Conservation (phyloP, 1,284 basidiomycete genomes). For the Ganoderma leucocontextum region DNA sequence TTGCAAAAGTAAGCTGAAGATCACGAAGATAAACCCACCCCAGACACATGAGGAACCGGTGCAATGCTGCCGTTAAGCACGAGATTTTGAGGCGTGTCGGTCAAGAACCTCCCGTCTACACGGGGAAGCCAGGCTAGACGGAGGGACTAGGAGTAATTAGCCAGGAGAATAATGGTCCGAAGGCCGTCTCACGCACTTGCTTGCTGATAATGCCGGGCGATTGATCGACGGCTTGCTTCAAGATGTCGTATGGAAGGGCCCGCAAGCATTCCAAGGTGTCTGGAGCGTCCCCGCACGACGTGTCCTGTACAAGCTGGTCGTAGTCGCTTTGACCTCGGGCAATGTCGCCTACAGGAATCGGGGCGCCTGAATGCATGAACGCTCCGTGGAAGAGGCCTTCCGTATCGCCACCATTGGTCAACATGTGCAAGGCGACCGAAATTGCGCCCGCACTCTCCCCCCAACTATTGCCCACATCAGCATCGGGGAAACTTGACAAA, state of each 20-base stretch:
- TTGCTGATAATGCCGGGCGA: conserved; percentile 40
- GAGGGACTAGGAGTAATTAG: conserved; percentile 28
- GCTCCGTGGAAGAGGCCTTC: conserved; percentile 46
- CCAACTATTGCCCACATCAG: conserved; percentile 38
- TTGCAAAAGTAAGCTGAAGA: neutral
- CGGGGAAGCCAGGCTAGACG: conserved; percentile 45
- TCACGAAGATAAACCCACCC: conserved; percentile 26
- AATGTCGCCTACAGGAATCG: conserved; percentile 44
- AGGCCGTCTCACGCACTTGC: conserved; percentile 30
- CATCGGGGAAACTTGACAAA: neutral
- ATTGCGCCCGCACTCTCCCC: conserved; percentile 54
- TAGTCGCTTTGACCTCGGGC: conserved; percentile 44
- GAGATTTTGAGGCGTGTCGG: conserved; percentile 38
- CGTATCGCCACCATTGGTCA: conserved; percentile 42
- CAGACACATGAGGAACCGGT: conserved; percentile 42
- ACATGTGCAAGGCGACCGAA: conserved; percentile 44
- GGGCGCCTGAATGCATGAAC: conserved; percentile 48
- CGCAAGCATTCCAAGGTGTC: conserved; percentile 52
- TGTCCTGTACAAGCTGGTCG: conserved; percentile 42
- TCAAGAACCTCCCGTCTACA: conserved; percentile 47
- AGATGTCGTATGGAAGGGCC: conserved; percentile 38
- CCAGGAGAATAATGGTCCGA: no score
- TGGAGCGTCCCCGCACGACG: conserved; percentile 39
- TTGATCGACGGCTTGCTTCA: conserved; percentile 43
- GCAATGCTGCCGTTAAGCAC: conserved; percentile 40